phyloP scores from a whole-genome alignment of 345 rosid genomes.

The Populus ilicifolia region DNA sequence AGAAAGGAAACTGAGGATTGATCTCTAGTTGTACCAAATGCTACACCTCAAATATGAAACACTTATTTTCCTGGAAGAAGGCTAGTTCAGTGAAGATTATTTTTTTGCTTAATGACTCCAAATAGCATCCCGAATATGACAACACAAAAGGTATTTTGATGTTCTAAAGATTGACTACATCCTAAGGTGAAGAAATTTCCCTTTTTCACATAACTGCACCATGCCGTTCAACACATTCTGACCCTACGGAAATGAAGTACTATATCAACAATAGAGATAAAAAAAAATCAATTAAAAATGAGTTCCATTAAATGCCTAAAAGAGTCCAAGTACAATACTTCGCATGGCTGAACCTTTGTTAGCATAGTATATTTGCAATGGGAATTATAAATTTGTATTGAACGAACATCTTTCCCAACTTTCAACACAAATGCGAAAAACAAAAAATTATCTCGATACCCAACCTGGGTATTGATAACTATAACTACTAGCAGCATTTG shows the following conservation, averaged over 20 bases:
- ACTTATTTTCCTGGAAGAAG: background rate
- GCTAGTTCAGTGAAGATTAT: background rate
- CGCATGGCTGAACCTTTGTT: background rate
- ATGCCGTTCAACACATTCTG: background rate
- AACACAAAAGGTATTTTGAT: background rate
- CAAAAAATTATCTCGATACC: slow-evolving; percentile 10
- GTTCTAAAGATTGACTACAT: background rate
- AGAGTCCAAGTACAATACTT: background rate
- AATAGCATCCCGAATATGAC: background rate
- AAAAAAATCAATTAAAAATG: background rate
- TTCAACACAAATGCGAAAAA: too few relatives aligned
- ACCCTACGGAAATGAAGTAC: background rate
- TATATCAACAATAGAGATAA: background rate
- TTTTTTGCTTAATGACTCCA: too few relatives aligned
- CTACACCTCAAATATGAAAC: background rate
- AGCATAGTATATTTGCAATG: background rate
- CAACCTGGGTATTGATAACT: slow-evolving; percentile 52
- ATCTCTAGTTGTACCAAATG: background rate
- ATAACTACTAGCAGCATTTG: slow-evolving; percentile 27
- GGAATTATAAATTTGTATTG: too few relatives aligned
- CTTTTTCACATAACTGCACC: background rate
- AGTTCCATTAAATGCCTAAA: background rate
- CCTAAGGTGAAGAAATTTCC: background rate
- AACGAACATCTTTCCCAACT: background rate
- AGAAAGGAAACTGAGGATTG: background rate